Conservation (phyloP, 2,329 filamentous ascomycete genomes). For the Aspergillus fischeri region DNA sequence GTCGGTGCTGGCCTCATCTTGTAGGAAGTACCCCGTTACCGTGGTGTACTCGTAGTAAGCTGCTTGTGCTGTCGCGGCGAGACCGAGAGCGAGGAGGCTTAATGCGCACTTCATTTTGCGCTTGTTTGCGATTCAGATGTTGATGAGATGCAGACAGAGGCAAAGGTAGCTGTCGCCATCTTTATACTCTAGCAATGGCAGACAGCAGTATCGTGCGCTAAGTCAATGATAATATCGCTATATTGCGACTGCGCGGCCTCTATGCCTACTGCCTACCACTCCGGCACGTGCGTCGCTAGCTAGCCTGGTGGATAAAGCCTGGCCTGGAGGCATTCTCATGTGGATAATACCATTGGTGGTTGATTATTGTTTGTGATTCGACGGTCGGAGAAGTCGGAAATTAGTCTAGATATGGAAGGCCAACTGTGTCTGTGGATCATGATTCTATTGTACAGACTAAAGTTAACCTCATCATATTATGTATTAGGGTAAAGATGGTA, state of each 20-base stretch:
- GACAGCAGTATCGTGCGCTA: too few species aligned
- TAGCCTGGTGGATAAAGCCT: too few species aligned
- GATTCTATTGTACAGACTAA: not conserved
- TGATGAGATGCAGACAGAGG: not conserved
- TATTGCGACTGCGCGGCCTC: not conserved
- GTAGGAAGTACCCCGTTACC: slow-evolving; percentile 47
- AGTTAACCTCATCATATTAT: slow-evolving; percentile 10
- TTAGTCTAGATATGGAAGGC: not conserved
- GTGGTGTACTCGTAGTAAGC: slow-evolving; percentile 34
- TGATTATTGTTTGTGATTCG: not conserved
- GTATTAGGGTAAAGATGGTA: slow-evolving; percentile 13
- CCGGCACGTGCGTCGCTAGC: not conserved
- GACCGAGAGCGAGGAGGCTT: slow-evolving; percentile 66
- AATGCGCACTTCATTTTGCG: slow-evolving; percentile 54
- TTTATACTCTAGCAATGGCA: not conserved
- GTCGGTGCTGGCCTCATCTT: slow-evolving; percentile 46
- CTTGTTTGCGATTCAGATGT: not conserved
- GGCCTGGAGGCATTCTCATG: not conserved
- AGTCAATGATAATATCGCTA: too few species aligned
- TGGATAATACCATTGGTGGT: not conserved
- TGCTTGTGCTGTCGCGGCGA: slow-evolving; percentile 66
- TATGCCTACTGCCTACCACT: not conserved
- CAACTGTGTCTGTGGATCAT: not conserved
- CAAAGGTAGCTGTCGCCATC: not conserved
- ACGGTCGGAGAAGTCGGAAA: not conserved